Conservation (phyloP, 2,329 filamentous ascomycete species). For the Ascochyta clinopodiicola region DNA sequence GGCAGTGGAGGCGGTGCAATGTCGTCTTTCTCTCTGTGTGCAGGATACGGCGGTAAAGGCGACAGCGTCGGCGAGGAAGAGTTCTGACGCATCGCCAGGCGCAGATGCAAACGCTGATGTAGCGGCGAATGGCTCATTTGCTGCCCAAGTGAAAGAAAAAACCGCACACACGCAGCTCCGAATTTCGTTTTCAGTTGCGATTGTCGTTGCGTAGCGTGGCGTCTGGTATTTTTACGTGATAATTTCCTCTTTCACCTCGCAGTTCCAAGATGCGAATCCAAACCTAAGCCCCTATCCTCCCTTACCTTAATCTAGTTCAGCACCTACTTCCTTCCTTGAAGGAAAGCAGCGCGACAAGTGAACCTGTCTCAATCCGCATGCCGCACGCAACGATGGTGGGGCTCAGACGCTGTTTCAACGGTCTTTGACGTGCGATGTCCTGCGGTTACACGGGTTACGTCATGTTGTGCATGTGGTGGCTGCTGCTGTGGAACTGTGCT, state of each 20-base stretch:
- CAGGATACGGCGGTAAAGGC: background rate
- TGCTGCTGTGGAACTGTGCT: slow-evolving; percentile 11
- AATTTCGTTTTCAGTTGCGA: too few species aligned
- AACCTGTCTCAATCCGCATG: slow-evolving; percentile 4
- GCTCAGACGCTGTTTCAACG: slow-evolving; percentile 12
- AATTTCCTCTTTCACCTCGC: too few species aligned
- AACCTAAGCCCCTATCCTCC: too few species aligned
- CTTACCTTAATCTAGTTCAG: too few species aligned
- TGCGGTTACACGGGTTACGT: slow-evolving; percentile 10
- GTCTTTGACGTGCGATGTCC: background rate
- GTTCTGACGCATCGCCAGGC: slow-evolving; percentile 10
- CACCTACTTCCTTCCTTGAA: too few species aligned
- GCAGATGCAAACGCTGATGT: slow-evolving; percentile 12
- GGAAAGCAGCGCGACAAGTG: too few species aligned
- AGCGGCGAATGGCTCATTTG: slow-evolving; percentile 18
- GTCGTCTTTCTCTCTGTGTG: background rate
- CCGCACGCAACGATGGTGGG: background rate
- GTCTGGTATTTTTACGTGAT: too few species aligned
- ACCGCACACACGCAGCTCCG: too few species aligned
- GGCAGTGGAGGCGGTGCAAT: background rate
- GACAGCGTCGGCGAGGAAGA: slow-evolving; percentile 9
- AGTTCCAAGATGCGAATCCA: too few species aligned
- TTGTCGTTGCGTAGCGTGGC: too few species aligned
- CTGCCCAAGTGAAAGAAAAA: background rate
- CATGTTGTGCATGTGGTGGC: slow-evolving; percentile 10